Percentiles rank a stretch among this genome's conserved stretches.
Evolutionary conservation across 352 stramenopile species (phyloP).

Genomic region (Phytopythium litorale): DNA sequence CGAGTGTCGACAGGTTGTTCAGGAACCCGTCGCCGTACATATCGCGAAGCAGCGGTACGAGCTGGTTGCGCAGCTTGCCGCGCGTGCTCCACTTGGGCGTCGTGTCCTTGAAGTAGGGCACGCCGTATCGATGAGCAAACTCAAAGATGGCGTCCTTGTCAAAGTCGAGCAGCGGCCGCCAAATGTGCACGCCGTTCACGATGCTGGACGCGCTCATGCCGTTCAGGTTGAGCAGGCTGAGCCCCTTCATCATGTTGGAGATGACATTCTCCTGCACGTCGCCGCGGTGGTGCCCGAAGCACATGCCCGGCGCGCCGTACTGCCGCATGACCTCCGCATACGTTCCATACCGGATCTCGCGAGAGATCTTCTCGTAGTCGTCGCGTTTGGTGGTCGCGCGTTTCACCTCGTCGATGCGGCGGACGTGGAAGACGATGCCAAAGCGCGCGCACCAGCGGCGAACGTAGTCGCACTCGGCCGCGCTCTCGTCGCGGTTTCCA

Average conservation of each 20-base stretch:
- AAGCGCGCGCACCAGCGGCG: conserved; percentile 82
- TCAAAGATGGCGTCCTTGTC: conserved; percentile 95
- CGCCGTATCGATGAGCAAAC: conserved; percentile 93
- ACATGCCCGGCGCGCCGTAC: conserved; percentile 85
- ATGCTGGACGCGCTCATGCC: conserved; percentile 89
- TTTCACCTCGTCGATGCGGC: conserved; percentile 91
- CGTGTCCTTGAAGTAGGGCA: conserved; percentile 98
- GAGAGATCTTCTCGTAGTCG: conserved; percentile 94
- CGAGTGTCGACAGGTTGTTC: conserved; percentile 76
- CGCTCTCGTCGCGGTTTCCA: conserved; percentile 92
- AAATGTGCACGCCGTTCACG: conserved; percentile 82
- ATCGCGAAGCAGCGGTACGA: conserved; percentile 93
- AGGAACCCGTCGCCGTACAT: conserved; percentile 93
- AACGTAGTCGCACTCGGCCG: conserved; percentile 92
- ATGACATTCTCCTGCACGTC: conserved; percentile 99
- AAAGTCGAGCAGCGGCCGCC: conserved; percentile 91
- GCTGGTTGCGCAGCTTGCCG: conserved; percentile 93
- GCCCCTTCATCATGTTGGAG: conserved; percentile 96
- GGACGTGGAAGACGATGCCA: conserved; percentile 77
- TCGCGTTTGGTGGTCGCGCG: conserved; percentile 90
- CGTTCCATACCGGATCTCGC: conserved; percentile 91
- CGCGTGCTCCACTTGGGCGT: conserved; percentile 96
- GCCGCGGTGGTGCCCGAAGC: conserved; percentile 95
- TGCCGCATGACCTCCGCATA: conserved; percentile 87
- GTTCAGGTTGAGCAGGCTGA: conserved; percentile 91